Conservation (phyloP, 2,329 filamentous ascomycete genomes). For the Scorias spongiosa region DNA sequence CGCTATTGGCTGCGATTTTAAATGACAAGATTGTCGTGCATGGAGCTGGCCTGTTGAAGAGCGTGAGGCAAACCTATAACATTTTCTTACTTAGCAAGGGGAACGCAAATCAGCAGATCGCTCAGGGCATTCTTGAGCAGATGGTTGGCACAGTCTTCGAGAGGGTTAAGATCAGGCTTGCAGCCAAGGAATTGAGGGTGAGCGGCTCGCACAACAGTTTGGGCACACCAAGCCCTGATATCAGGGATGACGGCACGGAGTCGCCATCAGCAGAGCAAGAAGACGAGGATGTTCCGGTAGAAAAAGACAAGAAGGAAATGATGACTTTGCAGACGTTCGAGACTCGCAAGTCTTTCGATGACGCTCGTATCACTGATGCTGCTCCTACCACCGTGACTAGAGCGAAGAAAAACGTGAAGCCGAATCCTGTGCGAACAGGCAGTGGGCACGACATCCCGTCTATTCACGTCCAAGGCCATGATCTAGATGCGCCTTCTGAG, state of each 20-base stretch:
- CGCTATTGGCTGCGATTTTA: constrained; percentile 79
- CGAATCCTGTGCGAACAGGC: constrained; percentile 21
- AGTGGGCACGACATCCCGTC: constrained; percentile 29
- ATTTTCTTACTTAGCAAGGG: constrained; percentile 93
- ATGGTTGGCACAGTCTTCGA: constrained; percentile 99
- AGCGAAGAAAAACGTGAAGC: constrained; percentile 27
- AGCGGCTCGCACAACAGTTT: constrained; percentile 33
- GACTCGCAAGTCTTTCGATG: constrained; percentile 50
- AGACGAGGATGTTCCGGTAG: constrained; percentile 11
- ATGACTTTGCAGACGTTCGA: constrained; percentile 56
- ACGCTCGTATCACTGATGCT: constrained; percentile 49
- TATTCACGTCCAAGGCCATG: constrained; percentile 19
- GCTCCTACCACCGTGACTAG: constrained; percentile 52
- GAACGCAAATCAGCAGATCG: constrained; percentile 88
- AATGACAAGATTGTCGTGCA: constrained; percentile 99
- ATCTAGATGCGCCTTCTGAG: constrained; percentile 42
- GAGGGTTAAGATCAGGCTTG: constrained; percentile 70
- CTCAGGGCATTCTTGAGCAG: constrained; percentile 90
- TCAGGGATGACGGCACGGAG: constrained; percentile 15
- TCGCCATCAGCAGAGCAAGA: constrained; percentile 23
- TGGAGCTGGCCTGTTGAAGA: constrained; percentile 86
- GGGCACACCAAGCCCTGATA: constrained; percentile 17
- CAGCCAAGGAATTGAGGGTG: constrained; percentile 69
- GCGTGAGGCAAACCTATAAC: constrained; percentile 96
- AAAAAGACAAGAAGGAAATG: constrained; percentile 37